phyloP scores from a whole-genome alignment of 2,329 filamentous ascomycete genomes.

The Apiospora hydei region DNA sequence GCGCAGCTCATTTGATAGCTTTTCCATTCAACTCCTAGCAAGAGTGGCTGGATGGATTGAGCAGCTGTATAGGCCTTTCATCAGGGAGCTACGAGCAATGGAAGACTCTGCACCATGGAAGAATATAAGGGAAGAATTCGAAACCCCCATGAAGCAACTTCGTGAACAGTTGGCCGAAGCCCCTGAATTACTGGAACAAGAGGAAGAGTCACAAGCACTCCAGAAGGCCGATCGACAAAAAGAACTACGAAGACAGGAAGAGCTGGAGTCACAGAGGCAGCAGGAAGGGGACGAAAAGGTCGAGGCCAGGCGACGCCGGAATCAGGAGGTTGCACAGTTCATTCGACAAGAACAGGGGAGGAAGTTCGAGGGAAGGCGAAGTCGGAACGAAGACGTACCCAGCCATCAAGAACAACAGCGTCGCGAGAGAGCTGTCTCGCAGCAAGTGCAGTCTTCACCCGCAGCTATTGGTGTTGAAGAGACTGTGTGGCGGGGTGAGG shows the following conservation, averaged over 20 bases:
- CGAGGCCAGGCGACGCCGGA: slow-evolving; percentile 21
- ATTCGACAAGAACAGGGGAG: slow-evolving; percentile 27
- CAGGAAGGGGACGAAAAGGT: slow-evolving; percentile 16
- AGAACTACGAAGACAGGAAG: slow-evolving; percentile 31
- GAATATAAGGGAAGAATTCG: slow-evolving; percentile 19
- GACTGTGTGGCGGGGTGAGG: background rate
- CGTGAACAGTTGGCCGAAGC: slow-evolving; percentile 21
- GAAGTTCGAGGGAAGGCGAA: slow-evolving; percentile 20
- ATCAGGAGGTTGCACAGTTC: slow-evolving; percentile 30
- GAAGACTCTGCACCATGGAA: background rate
- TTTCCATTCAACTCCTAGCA: slow-evolving; percentile 34
- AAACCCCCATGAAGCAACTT: background rate
- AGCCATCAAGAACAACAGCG: slow-evolving; percentile 27
- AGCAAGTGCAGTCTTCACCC: background rate
- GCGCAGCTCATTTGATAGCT: slow-evolving; percentile 36
- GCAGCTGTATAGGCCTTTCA: slow-evolving; percentile 33
- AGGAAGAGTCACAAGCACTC: slow-evolving; percentile 28
- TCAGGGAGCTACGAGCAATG: background rate
- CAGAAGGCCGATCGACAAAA: slow-evolving; percentile 26
- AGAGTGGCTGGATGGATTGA: slow-evolving; percentile 36
- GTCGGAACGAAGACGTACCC: slow-evolving; percentile 27
- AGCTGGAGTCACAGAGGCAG: slow-evolving; percentile 21
- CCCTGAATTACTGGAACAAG: slow-evolving; percentile 31
- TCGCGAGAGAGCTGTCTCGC: background rate
- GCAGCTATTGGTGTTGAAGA: background rate